Evolutionary conservation across 2,329 filamentous ascomycete species (phyloP).

Genomic region (Penicillium sp.): DNA sequence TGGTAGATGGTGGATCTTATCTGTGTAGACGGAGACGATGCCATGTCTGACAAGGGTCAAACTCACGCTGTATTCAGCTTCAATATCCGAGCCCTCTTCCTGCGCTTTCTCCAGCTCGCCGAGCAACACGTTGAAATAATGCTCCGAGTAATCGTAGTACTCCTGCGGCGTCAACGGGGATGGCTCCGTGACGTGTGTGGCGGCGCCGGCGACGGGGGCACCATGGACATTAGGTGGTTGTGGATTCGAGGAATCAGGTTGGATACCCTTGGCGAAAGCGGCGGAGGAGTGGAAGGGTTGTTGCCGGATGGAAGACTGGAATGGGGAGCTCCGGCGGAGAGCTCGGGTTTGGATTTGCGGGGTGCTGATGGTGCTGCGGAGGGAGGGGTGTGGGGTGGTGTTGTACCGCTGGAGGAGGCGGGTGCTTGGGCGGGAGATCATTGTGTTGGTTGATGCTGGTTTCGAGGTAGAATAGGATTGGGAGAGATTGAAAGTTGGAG

Average conservation of each 20-base stretch:
- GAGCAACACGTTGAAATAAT: slow-evolving; percentile 60
- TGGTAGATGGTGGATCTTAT: no score
- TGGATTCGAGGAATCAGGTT: slow-evolving; percentile 55
- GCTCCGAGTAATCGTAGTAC: slow-evolving; percentile 73
- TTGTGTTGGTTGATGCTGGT: neutral
- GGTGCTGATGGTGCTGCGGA: neutral
- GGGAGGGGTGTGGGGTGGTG: neutral
- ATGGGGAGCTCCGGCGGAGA: slow-evolving; percentile 6
- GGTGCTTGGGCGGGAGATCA: neutral
- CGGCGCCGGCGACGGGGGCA: slow-evolving; percentile 38
- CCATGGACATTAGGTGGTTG: slow-evolving; percentile 37
- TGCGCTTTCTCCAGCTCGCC: slow-evolving; percentile 63
- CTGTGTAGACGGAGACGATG: no score
- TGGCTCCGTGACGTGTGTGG: slow-evolving; percentile 46
- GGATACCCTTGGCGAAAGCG: slow-evolving; percentile 47
- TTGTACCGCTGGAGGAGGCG: neutral
- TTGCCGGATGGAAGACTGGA: slow-evolving; percentile 4
- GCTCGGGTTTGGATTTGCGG: slow-evolving; percentile 6
- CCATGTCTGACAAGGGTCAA: neutral
- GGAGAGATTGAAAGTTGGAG: neutral
- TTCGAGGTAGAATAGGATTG: neutral
- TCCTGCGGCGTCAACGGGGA: slow-evolving; percentile 62
- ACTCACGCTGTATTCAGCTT: slow-evolving; percentile 83
- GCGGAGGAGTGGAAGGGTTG: slow-evolving; percentile 35
- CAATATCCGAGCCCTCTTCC: slow-evolving; percentile 66